Evolutionary conservation across 768 basidiomycete species (phyloP), one percentile per base, ranked within the genome.

Genomic region (Leccinum broughii): DNA sequence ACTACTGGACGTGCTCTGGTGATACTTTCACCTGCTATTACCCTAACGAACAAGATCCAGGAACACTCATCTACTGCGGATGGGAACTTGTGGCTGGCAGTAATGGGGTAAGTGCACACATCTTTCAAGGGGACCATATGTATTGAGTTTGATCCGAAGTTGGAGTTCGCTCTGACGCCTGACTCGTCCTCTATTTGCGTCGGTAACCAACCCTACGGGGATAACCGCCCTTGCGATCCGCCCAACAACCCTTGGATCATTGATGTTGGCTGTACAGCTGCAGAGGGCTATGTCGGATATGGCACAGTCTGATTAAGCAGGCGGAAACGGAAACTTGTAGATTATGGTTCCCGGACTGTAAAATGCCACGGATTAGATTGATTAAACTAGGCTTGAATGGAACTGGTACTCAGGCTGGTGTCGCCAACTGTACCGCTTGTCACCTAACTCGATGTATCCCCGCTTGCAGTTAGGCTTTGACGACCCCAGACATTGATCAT

Each of bases 1-100:
- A 56, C 14, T 57, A 50, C 35, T 62, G 61, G 61, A 63, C 55
- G 4, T 63, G 60, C 26, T 57, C 60, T 2, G 62, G 46, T 34
- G 17, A 48, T 20, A 37, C 44, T 17, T 49, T 63, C 28, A 62
- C 55, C 8, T 62, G 62, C 17, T 63, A 62, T 39, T 63, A 63
- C 32, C 60, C 60, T 8, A 62, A 52, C 1, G 60, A 56, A 35
- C 51, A 63, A 34, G 51, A 63, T 32, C 60, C 60, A 9, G 60
- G 60, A 13, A 63, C 62, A 5, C 57, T 62, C 59, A 62, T 30
- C 13, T 51, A 44, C 7, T 62, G 62, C n/a, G 34, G 44, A n/a
- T 62, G 50, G 26, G 46, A 44, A n/a, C 41, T 44, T 9, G 39
- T 0, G 17, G 15, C 39, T 13, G 26, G 20, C 15, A 32, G 17